Base-by-base conservation (phyloP, 2,329 filamentous ascomycete genomes). In the Coniella vitis region DNA sequence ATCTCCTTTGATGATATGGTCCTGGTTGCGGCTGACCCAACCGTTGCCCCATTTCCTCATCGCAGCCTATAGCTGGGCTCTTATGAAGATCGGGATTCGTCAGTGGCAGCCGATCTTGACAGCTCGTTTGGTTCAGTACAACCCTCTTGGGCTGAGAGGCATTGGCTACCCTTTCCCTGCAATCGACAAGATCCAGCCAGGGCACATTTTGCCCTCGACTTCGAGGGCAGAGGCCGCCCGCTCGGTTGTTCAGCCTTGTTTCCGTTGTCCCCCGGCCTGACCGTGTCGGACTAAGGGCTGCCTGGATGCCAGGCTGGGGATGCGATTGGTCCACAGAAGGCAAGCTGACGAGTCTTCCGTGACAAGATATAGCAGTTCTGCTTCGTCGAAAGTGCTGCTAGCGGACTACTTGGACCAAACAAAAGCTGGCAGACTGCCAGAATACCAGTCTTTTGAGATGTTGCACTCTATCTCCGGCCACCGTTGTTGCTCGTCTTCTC, bases 1-100 rank as follows among this genome's bases (percentile, higher is more conserved):
- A 57, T 60, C 64, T 60, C 53, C 45, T 44, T 65, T 70, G 69
- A 65, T 70, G 70, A 72, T 71, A 70, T 70, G 69, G 60, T 61
- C 62, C 60, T 58, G 48, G 52, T 55, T 70, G 69, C 60, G 61
- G 62, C 60, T 58, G 48, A 52, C 55, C 48, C 44, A 37, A 45
- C 65, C 64, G 57, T 29, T 10, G 25, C 25, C 10, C 25, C 25
- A 29, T 63, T 61, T 60, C 55, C 52, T 52, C 45, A 54, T 57
- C 58, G 55, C 58, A 59, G 57, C 56, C 63, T 60, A 66, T 68
- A 69, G 56, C 49, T 63, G 60, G 58, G 61, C 59, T 66, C 60
- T 61, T 68, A 65, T 65, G 63, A 56, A 59, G 57, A 64, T 65
- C 61, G 49, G n/a, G 47, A 46, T 35, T 25, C 52, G 51, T 49